Conservation (phyloP, 2,329 filamentous ascomycete species). For the Tolypocladium ovalisporum region DNA sequence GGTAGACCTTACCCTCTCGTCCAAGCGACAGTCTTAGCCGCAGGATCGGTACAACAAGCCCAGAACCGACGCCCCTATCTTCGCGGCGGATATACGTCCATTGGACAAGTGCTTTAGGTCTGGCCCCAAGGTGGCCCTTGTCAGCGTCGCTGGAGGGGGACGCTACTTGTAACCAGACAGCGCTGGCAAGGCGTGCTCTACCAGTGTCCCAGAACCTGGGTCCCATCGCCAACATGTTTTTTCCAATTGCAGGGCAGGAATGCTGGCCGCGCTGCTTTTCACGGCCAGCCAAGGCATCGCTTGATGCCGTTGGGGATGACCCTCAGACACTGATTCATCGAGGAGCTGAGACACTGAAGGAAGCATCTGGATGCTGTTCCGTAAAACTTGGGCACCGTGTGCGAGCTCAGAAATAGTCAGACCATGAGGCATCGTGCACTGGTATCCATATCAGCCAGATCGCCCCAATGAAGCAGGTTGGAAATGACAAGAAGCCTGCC, state of each 20-base stretch:
- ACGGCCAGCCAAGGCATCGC: neutral
- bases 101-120: neutral
- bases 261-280: neutral
- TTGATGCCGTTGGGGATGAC: neutral
- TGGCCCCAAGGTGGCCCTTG: neutral
- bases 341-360: neutral
- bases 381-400: neutral
- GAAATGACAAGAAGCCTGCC: neutral
- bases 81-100: neutral
- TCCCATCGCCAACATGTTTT: neutral
- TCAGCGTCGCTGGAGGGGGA: neutral
- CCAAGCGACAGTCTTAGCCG: neutral
- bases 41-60: neutral
- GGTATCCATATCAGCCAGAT: neutral
- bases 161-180: neutral
- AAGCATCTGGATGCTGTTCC: neutral
- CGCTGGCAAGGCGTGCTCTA: neutral
- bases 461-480: neutral
- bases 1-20: neutral
- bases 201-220: neutral
- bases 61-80: neutral
- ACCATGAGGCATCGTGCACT: neutral
- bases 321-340: neutral
- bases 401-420: neutral
- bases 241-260: neutral